Evolutionary conservation across 495 filamentous ascomycete species (phyloP).

Genomic region (Aspergillus heteromorphus): DNA sequence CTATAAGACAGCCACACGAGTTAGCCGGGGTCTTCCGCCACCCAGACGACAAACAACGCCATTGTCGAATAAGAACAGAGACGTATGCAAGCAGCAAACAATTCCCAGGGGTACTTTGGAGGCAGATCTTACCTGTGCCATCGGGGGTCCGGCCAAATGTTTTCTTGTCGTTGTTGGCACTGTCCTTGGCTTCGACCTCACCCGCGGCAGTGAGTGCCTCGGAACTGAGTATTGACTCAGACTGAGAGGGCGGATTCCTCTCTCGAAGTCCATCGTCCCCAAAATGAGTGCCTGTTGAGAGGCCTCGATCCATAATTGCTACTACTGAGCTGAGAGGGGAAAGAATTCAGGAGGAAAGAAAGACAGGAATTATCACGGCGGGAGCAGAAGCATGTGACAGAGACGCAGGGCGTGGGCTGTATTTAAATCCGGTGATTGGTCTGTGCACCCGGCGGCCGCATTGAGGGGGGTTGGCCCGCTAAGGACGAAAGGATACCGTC

Average conservation of each 20-base stretch:
- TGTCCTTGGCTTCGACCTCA: slow-evolving; percentile 34
- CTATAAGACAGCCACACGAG: slow-evolving; percentile 38
- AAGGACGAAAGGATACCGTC: background rate
- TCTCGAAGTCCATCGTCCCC: slow-evolving; percentile 40
- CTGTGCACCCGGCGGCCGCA: slow-evolving; percentile 4
- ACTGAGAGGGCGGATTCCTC: slow-evolving; percentile 31
- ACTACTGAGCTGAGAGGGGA: slow-evolving; percentile 13
- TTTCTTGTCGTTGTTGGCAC: slow-evolving; percentile 53
- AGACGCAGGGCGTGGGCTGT: slow-evolving; percentile 3
- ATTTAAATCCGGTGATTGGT: slow-evolving; percentile 19
- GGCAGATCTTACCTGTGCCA: slow-evolving; percentile 66
- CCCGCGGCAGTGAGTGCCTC: slow-evolving; percentile 33
- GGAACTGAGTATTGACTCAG: slow-evolving; percentile 30
- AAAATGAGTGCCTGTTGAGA: slow-evolving; percentile 41
- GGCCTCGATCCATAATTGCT: slow-evolving; percentile 39
- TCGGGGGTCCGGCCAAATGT: slow-evolving; percentile 90
- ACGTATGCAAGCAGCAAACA: background rate
- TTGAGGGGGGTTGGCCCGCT: background rate
- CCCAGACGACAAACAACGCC: background rate
- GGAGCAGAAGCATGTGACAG: slow-evolving; percentile 32
- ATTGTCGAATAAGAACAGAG: background rate
- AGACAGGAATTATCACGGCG: background rate
- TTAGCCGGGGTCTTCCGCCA: background rate
- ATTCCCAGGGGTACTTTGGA: background rate
- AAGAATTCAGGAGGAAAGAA: slow-evolving; percentile 13